Conservation (phyloP, 768 basidiomycete species). For the Vararia minispora region DNA sequence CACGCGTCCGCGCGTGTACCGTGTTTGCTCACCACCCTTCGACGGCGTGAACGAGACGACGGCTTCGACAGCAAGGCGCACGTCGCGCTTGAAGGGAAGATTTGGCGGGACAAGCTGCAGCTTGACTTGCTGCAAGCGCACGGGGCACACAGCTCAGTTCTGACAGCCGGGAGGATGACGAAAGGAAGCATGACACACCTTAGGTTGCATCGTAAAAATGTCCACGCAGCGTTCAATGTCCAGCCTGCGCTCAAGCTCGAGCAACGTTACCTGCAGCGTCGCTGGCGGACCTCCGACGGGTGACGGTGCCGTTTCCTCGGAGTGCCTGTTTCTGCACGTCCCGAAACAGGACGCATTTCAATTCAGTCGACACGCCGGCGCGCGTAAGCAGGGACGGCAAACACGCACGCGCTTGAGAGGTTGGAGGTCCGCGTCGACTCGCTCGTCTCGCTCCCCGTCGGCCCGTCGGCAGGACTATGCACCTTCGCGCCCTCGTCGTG, state of each 20-base stretch:
- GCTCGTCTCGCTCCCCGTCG: constrained; percentile 35
- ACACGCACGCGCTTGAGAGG: constrained; percentile 49
- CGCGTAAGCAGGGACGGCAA: too few species aligned
- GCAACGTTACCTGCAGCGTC: constrained; percentile 44
- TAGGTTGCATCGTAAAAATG: constrained; percentile 91
- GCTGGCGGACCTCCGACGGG: constrained; percentile 40
- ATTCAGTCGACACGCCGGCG: too few species aligned
- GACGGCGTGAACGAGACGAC: constrained; percentile 68
- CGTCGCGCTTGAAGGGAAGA: constrained; percentile 65
- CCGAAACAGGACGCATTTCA: too few species aligned
- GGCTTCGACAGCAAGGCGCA: constrained; percentile 64
- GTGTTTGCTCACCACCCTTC: constrained; percentile 63
- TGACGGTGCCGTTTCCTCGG: constrained; percentile 48
- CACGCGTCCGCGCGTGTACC: constrained; percentile 65
- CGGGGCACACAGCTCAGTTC: background rate
- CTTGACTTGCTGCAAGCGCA: constrained; percentile 58
- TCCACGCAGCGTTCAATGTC: constrained; percentile 74
- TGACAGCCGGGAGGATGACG: background rate
- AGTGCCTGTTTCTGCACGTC: constrained; percentile 42
- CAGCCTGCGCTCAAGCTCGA: constrained; percentile 74
- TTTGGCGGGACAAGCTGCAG: constrained; percentile 80
- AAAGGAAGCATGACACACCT: constrained; percentile 38
- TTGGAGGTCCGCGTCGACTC: constrained; percentile 39
- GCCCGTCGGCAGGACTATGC: too few species aligned
- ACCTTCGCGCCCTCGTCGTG: constrained; percentile 20